phyloP scores from a whole-genome alignment of 73 alveolate species.

The Durusdinium trenchii region DNA sequence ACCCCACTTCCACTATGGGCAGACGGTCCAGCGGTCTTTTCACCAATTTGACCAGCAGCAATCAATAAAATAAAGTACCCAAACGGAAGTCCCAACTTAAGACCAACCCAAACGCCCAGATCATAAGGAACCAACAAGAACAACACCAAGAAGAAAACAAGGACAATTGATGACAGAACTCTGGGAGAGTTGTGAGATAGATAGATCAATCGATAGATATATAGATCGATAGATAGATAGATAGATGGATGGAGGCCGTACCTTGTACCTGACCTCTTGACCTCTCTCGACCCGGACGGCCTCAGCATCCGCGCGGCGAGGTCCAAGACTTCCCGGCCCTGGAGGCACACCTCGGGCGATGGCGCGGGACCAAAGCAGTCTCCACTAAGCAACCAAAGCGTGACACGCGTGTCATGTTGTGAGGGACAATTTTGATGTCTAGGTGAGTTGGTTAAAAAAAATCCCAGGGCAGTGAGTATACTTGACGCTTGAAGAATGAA shows the following conservation, averaged over 20 bases:
- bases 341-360: slow-evolving; percentile 6
- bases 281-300: no score
- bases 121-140: not conserved
- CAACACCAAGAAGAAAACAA: not conserved
- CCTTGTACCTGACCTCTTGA: no score
- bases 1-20: not conserved
- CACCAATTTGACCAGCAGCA: not conserved
- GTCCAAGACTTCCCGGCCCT: slow-evolving; percentile 97
- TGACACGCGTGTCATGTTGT: not conserved
- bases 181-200: not conserved
- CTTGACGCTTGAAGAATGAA: not conserved
- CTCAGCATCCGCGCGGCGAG: slow-evolving; percentile 97
- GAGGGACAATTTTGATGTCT: no score
- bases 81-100: not conserved
- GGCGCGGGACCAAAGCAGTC: no score
- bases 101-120: not conserved
- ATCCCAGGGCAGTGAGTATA: not conserved
- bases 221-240: no score
- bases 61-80: not conserved
- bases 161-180: not conserved
- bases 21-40: not conserved
- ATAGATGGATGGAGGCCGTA: no score
- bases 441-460: not conserved
- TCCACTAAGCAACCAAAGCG: not conserved
- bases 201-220: no score